Evolutionary conservation across 2,329 filamentous ascomycete genomes (phyloP), one percentile per base, ranked within the genome.

Genomic region (Pseudogymnoascus sp.): DNA sequence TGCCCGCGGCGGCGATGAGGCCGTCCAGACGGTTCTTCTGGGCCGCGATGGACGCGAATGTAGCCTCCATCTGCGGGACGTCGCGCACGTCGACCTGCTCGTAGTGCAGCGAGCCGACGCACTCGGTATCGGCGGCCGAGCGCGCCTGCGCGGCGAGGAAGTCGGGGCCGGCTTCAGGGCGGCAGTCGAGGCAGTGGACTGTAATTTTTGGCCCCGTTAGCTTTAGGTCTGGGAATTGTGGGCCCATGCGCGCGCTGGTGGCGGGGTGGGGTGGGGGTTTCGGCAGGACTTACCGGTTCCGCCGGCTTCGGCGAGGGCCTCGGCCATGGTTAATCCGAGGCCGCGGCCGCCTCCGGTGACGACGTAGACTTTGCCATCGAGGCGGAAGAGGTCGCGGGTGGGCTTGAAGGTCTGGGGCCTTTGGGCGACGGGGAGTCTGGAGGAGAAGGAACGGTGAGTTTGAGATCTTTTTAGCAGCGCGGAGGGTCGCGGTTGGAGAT

Each of bases 341-440:
- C 93, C 93, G 73, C 93, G 83, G 28, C 93, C 93, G 73, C 93
- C 93, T 62, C 93, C 93, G 0, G 93, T 97, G 40, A 97, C 89
- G 42, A 97, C 81, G 57, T 86, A 91, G 8, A 93, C 89, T 73
- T 87, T 88, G 66, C 87, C 89, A 74, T 96, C 89, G 35, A 97
- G 83, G 8, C 91, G 93, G 79, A 97, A 97, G 47, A 86, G 86
- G 35, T 90, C 87, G 28, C 97, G 83, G 0, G 92, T 96, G 23
- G 91, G 87, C 80, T 91, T 92, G 77, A 90, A 89, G 23, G 44
- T 50, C 13, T n/a, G 15, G 23, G 44, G 44, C 23, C 44, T 50
- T 50, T 28, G 23, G 8, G 44, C 44, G 23, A 5, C 4, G 13
- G 44, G 44, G 44, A 50, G 44, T 50, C 44, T 50, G 44, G 44